Base-by-base conservation (phyloP, 192 early-diverging fungal genomes). In the Coemansia sp. region DNA sequence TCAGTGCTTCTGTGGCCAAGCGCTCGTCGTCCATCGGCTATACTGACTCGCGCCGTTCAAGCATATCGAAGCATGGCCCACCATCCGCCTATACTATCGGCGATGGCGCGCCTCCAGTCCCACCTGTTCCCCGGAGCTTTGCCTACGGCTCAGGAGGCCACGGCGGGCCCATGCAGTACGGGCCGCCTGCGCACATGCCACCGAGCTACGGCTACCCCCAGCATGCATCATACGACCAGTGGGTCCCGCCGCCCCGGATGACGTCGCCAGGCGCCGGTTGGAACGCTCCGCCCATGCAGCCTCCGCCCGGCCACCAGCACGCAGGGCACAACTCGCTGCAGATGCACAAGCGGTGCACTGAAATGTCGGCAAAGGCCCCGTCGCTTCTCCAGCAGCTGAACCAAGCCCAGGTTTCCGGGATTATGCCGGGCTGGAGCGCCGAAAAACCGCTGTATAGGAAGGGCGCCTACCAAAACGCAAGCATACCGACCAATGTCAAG, bases 351-450 rank as follows among this genome's bases (percentile, higher is more conserved):
- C 64, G 44, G 38, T 58, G 69, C 25, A 53, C 51, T 0, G 69
- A 61, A 42, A 72, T 65, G 69, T 23, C 57, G 1, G 49, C 62
- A 14, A 34, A 56, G 3, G 33, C 36, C 4, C 69, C 69, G 2
- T 73, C 69, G 13, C 48, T 73, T 19, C 58, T 73, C 16, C 69
- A 73, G 51, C 69, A 59, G 20, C 63, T 73, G 19, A 49, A 62
- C 27, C 43, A 47, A 12, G 69, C 69, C 2, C 50, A 59, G 18
- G 44, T 51, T 2, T 35, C 45, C 0, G 69, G 69, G 5, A 19
- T 65, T 34, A 33, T 73, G 21, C 69, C 69, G 3, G 51, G 40
- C 2, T 22, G 58, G 4, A 40, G 38, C 9, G 2, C 34, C 7
- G 69, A 73, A 17, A 73, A 66, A 43, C 40, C 31, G 14, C 25